Evolutionary conservation across 371 early-diverging fungal genomes (phyloP), one percentile per base, ranked within the genome.

Genomic region (Nematocida displodere): DNA sequence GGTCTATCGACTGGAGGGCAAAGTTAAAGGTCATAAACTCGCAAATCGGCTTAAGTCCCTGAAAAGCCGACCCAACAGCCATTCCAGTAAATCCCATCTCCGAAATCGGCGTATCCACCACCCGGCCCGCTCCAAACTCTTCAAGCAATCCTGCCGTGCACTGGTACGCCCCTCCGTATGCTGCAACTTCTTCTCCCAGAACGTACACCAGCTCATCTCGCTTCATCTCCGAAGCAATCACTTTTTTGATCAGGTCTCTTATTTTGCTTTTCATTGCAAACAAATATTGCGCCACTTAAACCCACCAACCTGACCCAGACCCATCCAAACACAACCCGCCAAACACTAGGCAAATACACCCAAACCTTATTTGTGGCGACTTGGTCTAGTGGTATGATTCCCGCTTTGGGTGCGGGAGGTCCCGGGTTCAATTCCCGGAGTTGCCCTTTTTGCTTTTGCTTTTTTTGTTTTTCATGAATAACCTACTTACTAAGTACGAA

Each of bases 11-110:
- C 88, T 97, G 98, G 91, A 98, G 91, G 49, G 95, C 90, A 88
- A 98, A 98, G 89, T 95, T 96, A 87, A 91, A 95, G 54, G 98
- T 95, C 98, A 98, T 98, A 86, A 95, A 98, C 85, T 98, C 97
- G 87, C 94, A 93, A 76, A 98, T 88, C 44, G 98, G 98, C 86
- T 89, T 91, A 47, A 96, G 87, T 34, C 98, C 98, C 67, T 88
- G 85, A 76, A 93, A 88, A 34, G 94, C 93, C 42, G 95, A 89
- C 71, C 98, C 98, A 50, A 94, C 90, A 80, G 96, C 98, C 63
- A 98, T 82, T 82, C 98, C 98, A 76, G 95, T 91, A 80, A 98
- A 94, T 63, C 97, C 97, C 86, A 91, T 91, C 85, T 98, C 98
- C 42, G 94, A 95, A 76, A 98, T 98, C 34, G 98, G 98, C 54